Conservation (phyloP, 768 basidiomycete species). For the Boletus coccyginus region DNA sequence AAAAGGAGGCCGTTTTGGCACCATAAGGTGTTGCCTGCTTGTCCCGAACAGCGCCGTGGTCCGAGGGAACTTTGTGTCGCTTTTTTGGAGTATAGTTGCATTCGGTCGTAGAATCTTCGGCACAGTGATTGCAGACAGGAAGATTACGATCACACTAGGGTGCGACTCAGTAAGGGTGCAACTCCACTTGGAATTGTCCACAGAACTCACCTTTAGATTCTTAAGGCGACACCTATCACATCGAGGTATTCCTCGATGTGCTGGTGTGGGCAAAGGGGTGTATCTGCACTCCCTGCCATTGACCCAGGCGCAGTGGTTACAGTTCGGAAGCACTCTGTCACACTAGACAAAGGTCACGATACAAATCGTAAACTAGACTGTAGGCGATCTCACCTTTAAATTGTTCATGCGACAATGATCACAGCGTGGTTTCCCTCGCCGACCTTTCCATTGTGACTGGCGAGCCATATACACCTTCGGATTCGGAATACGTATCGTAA, state of each 20-base stretch:
- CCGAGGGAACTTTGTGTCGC: conserved; percentile 51
- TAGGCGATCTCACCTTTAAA: conserved; percentile 52
- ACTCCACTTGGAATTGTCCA: background rate
- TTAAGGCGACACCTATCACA: conserved; percentile 67
- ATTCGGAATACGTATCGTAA: conserved; percentile 67
- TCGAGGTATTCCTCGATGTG: conserved; percentile 70
- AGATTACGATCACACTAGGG: conserved; percentile 68
- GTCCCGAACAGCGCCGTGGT: conserved; percentile 37
- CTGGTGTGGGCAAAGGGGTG: conserved; percentile 71
- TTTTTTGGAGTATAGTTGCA: conserved; percentile 78
- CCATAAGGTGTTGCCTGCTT: conserved; percentile 39
- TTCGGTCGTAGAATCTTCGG: conserved; percentile 46
- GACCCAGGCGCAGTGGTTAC: conserved; percentile 70
- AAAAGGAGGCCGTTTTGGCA: conserved; percentile 47
- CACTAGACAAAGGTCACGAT: conserved; percentile 42
- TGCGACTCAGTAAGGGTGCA: conserved; percentile 1
- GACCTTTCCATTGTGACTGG: conserved; percentile 72
- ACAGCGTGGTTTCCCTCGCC: conserved; percentile 71
- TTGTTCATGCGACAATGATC: conserved; percentile 72
- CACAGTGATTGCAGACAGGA: conserved; percentile 68
- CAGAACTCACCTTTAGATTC: conserved; percentile 58
- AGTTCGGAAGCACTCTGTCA: conserved; percentile 66
- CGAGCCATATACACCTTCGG: conserved; percentile 65
- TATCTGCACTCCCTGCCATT: conserved; percentile 66
- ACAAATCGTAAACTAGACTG: background rate